Evolutionary conservation across 306 rosid species (phyloP), one percentile per base, ranked within the genome.

Genomic region (Betula pendula): DNA sequence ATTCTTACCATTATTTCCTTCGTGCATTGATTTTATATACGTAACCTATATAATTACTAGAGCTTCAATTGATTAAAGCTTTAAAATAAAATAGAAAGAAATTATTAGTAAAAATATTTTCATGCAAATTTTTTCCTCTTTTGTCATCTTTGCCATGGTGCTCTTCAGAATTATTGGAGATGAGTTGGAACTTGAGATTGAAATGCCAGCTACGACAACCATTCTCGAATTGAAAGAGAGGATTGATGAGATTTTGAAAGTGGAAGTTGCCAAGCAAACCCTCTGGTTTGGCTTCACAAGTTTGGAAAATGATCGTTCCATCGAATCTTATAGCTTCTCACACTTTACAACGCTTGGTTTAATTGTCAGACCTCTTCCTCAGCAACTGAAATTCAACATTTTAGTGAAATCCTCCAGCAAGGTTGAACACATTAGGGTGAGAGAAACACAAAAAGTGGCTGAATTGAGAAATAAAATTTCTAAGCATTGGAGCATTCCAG

Each of bases 361-460:
- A 16, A 27, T 1, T 4, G 88, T 88, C 8, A 62, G 4, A 11
- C 81, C 76, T 0, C 19, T 81, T 6, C 67, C 71, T 8, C 68
- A 27, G 5, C 4, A 50, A 1, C n/a, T 73, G 20, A 81, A 81
- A 48, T 17, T 77, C 20, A 78, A 83, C 0, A 76, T 85, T 56
- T 10, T 79, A 48, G 71, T 81, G 3, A 78, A 71, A 71, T 16
- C 25, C 19, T 0, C 0, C 0, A 73, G 78, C 2, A 44, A 67
- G 1, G 44, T 81, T 5, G 84, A 71, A 0, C 56, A 31, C 25
- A 71, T 88, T 70, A 83, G 83, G 68, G 42, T 83, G 35, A 66
- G 24, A 31, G 89, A 85, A 55, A 81, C 84, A 0, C 73, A 81
- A 24, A 81, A 7, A 1, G 91, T 85, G 35, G 13, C 22, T 14